These are phyloP conservation scores for Acanthamoeba quina DNA, from an alignment of 208 protist species.

Conservation along the genomic window DNA sequence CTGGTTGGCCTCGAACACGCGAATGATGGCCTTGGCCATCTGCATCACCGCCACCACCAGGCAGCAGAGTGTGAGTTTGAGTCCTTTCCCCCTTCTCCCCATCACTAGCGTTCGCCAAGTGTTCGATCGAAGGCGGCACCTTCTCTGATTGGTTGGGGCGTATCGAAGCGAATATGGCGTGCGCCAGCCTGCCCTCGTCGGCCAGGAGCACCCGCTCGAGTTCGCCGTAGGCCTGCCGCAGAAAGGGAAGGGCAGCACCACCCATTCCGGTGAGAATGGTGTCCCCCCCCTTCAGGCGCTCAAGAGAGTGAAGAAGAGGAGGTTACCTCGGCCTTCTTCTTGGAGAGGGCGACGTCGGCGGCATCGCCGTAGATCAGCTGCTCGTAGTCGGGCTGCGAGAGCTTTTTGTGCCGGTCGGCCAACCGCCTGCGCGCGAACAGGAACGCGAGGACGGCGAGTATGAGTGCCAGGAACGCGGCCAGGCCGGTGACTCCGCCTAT, in stretches of 20 bases:
- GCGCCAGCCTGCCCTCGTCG: conserved; percentile 2
- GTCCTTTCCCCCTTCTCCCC: too few species aligned
- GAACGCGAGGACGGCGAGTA: not conserved
- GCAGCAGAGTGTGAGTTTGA: not conserved
- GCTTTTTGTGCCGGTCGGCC: not conserved
- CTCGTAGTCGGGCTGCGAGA: conserved; percentile 36
- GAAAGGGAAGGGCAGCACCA: too few species aligned
- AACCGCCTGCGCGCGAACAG: not conserved
- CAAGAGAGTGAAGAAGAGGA: not conserved
- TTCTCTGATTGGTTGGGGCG: not conserved
- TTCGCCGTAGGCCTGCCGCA: not conserved
- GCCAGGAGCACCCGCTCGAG: conserved; percentile 7
- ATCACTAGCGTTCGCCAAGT: too few species aligned
- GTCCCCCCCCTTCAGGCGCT: not conserved
- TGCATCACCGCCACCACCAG: not conserved
- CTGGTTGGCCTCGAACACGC: conserved; percentile 33
- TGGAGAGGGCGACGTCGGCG: not conserved
- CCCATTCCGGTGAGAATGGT: not conserved
- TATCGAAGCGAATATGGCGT: not conserved
- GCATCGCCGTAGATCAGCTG: conserved; percentile 18
- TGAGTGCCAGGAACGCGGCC: not conserved
- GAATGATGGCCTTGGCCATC: conserved; percentile 7
- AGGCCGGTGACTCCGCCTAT: conserved; percentile 5
- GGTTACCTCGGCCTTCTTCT: conserved; percentile 35
- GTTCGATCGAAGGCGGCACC: not conserved